Conservation (phyloP, 495 filamentous ascomycete genomes). For the Hypoxylon perforatum region DNA sequence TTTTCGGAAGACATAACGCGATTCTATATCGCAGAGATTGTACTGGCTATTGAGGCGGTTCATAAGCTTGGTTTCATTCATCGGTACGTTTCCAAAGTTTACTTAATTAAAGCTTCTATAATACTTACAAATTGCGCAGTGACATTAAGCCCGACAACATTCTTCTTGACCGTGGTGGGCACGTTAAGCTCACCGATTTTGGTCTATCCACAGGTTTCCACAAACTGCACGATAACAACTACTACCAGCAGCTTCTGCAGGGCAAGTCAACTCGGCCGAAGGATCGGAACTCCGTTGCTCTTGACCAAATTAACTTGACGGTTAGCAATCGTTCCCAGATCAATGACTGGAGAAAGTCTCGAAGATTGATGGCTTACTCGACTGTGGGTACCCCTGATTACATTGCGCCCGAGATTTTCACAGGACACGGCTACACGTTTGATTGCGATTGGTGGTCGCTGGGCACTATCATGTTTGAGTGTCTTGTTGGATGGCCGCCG, state of each 20-base stretch:
- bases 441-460: slow-evolving; percentile 99
- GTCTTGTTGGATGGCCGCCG: slow-evolving; percentile 97
- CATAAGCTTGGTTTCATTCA: slow-evolving; percentile 99
- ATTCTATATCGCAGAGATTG: slow-evolving; percentile 99
- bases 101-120: slow-evolving; percentile 3
- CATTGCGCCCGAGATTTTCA: slow-evolving; percentile 98
- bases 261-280: slow-evolving; percentile 77
- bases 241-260: slow-evolving; percentile 96
- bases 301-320: slow-evolving; percentile 97
- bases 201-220: slow-evolving; percentile 98
- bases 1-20: slow-evolving; percentile 98
- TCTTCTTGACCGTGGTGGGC: slow-evolving; percentile 90
- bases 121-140: slow-evolving; percentile 59
- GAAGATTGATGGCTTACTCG: slow-evolving; percentile 94
- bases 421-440: slow-evolving; percentile 91
- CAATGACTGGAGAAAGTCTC: slow-evolving; percentile 98
- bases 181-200: slow-evolving; percentile 99
- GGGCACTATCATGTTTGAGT: slow-evolving; percentile 99
- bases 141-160: slow-evolving; percentile 99
- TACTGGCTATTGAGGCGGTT: slow-evolving; percentile 96
- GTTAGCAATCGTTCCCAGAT: slow-evolving; percentile 96
- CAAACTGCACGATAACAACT: slow-evolving; percentile 96
- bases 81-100: slow-evolving; percentile 69
- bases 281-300: slow-evolving; percentile 89
- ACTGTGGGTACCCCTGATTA: slow-evolving; percentile 99